Base-by-base conservation (phyloP, 371 early-diverging fungal species). In the Coemansia sp. region DNA sequence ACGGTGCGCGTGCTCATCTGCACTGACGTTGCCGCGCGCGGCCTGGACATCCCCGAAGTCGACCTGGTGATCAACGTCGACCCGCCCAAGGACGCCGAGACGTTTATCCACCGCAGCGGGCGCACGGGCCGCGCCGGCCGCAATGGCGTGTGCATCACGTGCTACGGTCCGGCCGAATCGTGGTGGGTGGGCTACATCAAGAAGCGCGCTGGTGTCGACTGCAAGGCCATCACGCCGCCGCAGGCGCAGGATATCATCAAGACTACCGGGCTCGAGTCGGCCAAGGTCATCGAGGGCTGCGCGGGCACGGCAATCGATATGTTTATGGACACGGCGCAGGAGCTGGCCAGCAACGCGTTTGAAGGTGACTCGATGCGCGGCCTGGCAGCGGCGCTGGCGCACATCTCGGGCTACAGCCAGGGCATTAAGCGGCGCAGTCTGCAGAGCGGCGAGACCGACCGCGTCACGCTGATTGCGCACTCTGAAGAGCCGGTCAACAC, bases 21-120 rank as follows among this genome's bases (percentile, higher is more conserved):
- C 78, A 97, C 97, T 5, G 96, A 97, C 78, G 97, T 99, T 5
- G 87, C 92, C 36, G 95, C 97, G 14, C 90, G 99, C 81, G 99
- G 99, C 71, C 85, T 99, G 48, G 99, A 99, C 84, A 98, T 99
- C 70, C 94, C 96, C 41, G 88, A 93, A 79, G 95, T 98, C 41
- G 98, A 97, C 81, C 80, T 95, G 43, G 96, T 99, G 49, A 93
- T 99, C 84, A 96, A 99, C 83, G 92, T 90, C 69, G 95, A 98
- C 72, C 92, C 97, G 38, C 98, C 99, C 58, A 83, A 86, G 68
- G 94, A 97, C 80, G 84, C 88, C 33, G 96, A 99, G 72, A 88
- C 93, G 48, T 99, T 95, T 79, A 92, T 98, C 41, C 99, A 99
- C 82, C 88, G 99, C 43, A 90, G 93, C 6, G 99, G 99, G n/a